Evolutionary conservation across 208 protist species (phyloP), one percentile per base, ranked within the genome.

Genomic region (Leishmania mexicana): DNA sequence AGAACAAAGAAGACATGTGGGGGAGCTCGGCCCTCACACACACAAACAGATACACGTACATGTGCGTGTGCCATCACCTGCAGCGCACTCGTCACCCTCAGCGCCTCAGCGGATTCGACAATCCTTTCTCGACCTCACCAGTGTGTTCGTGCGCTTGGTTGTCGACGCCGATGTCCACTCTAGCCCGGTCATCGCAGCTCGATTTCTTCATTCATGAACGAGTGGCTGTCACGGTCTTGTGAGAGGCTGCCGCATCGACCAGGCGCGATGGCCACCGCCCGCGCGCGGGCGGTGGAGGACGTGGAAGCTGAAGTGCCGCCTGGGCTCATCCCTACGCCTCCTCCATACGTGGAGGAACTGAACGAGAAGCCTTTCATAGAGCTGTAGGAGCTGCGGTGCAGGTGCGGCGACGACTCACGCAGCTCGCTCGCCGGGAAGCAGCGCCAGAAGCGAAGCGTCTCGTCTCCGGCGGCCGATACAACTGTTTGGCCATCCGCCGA

Each of bases 381-480:
- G 74, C 58, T 89, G 53, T 72, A 57, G 35, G 62, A 79, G 68
- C 71, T 76, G 73, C 68, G 78, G 71, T 80, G 77, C 75, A 85
- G 68, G 35, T 81, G 75, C 73, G 79, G 75, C 60, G 81, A 75
- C 35, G 70, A 57, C 76, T 83, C 81, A 40, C 84, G 51, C 24
- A 68, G 53, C 81, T 79, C 78, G 73, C 75, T 74, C 1, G 90
- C 80, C 19, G 92, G 87, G 75, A 98, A 98, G 78, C 94, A 97
- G 67, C 90, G 87, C 94, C 96, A 98, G 85, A 98, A 99, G 73
- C 99, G 96, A 65, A 99, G 96, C 45, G 98, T 99, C 84, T 99
- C 98, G 84, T 99, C 99, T 31, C 98, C 99, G 0, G 99, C 99
- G 3, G 99, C 99, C 11, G 99, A 99, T 5, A 99, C 97, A 21